Base-by-base conservation (phyloP, 1,284 basidiomycete species). In the Tilletia setariae region DNA sequence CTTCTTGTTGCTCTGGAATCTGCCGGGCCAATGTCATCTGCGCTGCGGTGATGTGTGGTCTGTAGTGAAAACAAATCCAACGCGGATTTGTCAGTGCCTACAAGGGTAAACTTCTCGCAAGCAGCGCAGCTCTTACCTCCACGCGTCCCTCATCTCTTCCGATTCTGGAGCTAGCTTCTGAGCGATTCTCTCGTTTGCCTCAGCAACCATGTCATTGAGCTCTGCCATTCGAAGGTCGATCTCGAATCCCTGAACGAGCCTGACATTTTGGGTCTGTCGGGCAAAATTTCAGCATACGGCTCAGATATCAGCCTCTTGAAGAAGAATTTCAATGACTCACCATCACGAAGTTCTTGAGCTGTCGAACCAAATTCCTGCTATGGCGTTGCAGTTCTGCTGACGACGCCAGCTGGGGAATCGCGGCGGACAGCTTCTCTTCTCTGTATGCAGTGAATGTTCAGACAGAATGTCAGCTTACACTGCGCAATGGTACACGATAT, bases 81-180 rank as follows among this genome's bases (percentile, higher is more conserved):
- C 4, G 35, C 35, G 35, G 35, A 11, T 40, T 11, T 40, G 35
- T 40, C 35, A 40, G 11, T 6, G 35, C 6, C 35, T 40, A 11
- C 35, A n/a, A n/a, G 7, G 7, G 46, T n/a, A 19, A n/a, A 23
- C 19, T 61, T 15, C 56, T 2, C 13, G 6, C 13, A 6, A 21
- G 35, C 4, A 40, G 35, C 11, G 11, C 35, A 11, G 28, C 13
- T 35, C 66, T 63, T 61, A 67, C 66, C 78, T 63, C 78, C 78
- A 79, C 11, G 76, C 73, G 30, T 79, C 78, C 30, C 72, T 78
- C 25, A 74, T 63, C 65, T 74, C 73, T 7, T 72, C 68, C 0
- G 68, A 65, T 1, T 68, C 68, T 0, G 69, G 67, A 1, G 51
- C 13, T 16, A 71, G 61, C 7, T 68, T 74, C 6, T 71, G 72